Evolutionary conservation across 2,329 filamentous ascomycete species (phyloP), one percentile per base, ranked within the genome.

Genomic region (Seiridium unicorne): DNA sequence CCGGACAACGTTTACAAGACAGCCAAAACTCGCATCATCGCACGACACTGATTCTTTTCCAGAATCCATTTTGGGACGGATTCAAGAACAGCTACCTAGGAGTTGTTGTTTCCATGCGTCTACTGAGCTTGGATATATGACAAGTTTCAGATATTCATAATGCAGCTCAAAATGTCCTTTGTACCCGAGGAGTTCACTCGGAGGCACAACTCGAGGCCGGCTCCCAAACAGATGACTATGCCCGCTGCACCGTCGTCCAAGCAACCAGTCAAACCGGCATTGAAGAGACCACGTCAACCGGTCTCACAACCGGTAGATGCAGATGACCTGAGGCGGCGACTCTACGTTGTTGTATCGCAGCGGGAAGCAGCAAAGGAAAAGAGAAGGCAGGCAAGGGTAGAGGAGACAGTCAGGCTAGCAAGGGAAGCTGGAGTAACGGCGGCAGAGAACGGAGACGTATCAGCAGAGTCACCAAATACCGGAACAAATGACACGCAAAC

Each of bases 321-420:
- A 0, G 77, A 82, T 35, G 84, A 88, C 59, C 72, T 88, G 35
- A 77, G 79, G 9, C 77, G 80, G 38, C 80, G 84, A 18, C 76
- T 88, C 32, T 75, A 77, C 54, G 63, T 77, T 9, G 80, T 87
- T 18, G 72, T 84, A 11, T 77, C 76, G 4, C 78, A 86, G 61
- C 81, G 82, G 62, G 81, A 81, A 61, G 71, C 74, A 6, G 68
- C 70, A 10, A 72, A 76, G 3, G 75, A 78, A 57, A 70, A 68
- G 64, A 73, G 71, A 59, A 68, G 69, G 55, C 69, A 69, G 53
- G 65, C 69, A 38, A 68, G 65, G 48, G 61, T 66, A 44, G 70
- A 73, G 51, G 63, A 65, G 5, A 62, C 48, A 31, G 48, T 48
- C 26, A 40, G 47, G 56, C 13, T 13, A n/a, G 44, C 46, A 58